Evolutionary conservation across 495 filamentous ascomycete species (phyloP), one percentile per base, ranked within the genome.

Genomic region (Cenococcum geophilum): DNA sequence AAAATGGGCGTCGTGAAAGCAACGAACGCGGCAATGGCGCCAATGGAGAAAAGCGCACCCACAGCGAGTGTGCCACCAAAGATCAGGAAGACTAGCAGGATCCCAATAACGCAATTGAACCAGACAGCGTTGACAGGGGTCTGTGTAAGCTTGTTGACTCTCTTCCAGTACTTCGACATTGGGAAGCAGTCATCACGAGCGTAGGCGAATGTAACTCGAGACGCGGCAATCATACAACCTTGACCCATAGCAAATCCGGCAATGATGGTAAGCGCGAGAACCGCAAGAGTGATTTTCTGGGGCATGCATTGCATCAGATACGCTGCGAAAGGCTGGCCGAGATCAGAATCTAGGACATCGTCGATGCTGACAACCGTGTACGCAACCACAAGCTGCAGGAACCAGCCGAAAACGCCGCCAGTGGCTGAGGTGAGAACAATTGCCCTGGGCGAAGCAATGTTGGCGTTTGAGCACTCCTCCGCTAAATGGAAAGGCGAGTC

Each of bases 181-280:
- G 70, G 70, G 73, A 91, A 90, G 69, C 85, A 88, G 65, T 84
- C 88, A 72, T 91, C 88, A 12, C 88, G 83, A 8, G 87, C 87
- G 71, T 91, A 91, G 18, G 88, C 88, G 66, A 89, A 91, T 18
- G 87, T 89, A 25, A 91, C 88, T 54, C 88, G 78, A 5, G 84
- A 88, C 2, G 88, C 88, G 14, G 88, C 86, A 32, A 91, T 86
- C 88, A 89, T 89, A 72, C 86, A 89, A 1, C 86, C 88, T 74
- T 91, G 88, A 20, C 88, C 88, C 88, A 91, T 91, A 18, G 80
- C 86, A 72, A 88, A 91, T 3, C 83, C 86, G 67, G 86, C 88
- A 52, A 89, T 75, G 67, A 91, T 88, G 4, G 87, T 91, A 35
- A 91, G 72, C 3, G 78, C 74, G 8, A 90, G 79, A 61, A 89